phyloP scores from a whole-genome alignment of 129 eudicot genomes.

The Pseudognaphalium luteoalbum region DNA sequence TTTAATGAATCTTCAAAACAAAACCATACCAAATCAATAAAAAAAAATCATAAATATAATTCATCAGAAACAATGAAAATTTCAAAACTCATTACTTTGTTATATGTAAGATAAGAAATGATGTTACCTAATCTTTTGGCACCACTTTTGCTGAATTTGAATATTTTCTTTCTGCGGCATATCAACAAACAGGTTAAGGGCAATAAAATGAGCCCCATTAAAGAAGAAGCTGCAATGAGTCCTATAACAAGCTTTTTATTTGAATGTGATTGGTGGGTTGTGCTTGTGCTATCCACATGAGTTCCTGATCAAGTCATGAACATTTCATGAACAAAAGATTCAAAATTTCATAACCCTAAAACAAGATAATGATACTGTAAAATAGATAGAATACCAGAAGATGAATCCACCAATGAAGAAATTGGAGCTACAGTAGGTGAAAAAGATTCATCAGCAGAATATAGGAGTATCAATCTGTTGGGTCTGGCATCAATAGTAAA shows the following conservation, averaged over 20 bases:
- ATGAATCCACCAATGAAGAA: conserved; percentile 37
- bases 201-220: conserved; percentile 41
- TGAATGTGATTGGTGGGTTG: conserved; percentile 31
- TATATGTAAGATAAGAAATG: neutral
- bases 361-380: neutral
- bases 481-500: conserved; percentile 42
- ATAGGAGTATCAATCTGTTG: conserved; percentile 20
- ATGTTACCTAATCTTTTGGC: conserved; percentile 45
- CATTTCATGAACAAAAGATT: conserved; percentile 21
- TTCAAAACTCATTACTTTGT: conserved; percentile 1
- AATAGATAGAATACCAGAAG: conserved; percentile 49
- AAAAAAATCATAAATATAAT: neutral
- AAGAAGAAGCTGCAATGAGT: conserved; percentile 46
- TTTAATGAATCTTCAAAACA: conserved; percentile 36
- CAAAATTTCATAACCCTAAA: conserved; percentile 13
- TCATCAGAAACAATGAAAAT: neutral
- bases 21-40: conserved; percentile 4
- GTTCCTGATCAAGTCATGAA: conserved; percentile 35
- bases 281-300: conserved; percentile 27
- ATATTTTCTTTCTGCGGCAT: conserved; percentile 41
- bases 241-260: conserved; percentile 48
- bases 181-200: conserved; percentile 48
- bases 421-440: conserved; percentile 39
- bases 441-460: conserved; percentile 32
- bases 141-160: conserved; percentile 36